Evolutionary conservation across 495 filamentous ascomycete genomes (phyloP).

Genomic region (Aeminium ludgeri): DNA sequence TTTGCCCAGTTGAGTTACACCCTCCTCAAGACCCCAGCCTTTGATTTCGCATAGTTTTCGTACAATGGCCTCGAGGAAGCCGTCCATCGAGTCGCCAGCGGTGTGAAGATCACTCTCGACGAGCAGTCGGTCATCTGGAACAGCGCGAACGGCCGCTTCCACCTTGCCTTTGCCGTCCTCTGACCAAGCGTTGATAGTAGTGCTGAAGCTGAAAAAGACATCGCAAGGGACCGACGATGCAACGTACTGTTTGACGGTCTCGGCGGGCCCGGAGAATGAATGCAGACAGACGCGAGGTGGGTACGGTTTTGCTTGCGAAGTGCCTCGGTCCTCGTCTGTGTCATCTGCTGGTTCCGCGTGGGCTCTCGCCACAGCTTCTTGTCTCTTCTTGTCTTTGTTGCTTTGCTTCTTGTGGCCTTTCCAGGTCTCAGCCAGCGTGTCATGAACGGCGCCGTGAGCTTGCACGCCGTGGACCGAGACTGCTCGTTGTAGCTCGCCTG

Average conservation of each 20-base stretch:
- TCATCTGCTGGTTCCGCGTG: constrained; percentile 20
- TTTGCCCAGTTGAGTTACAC: constrained; percentile 46
- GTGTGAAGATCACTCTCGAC: constrained; percentile 82
- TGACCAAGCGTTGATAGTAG: constrained; percentile 55
- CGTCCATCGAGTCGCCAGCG: constrained; percentile 73
- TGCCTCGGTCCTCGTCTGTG: constrained; percentile 5
- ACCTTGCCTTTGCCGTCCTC: constrained; percentile 36
- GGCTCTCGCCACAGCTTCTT: constrained; percentile 11
- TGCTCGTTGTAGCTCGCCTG: constrained; percentile 61
- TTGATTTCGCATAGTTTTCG: constrained; percentile 59
- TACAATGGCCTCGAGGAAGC: constrained; percentile 52
- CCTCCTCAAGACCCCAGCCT: constrained; percentile 58
- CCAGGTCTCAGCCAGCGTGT: constrained; percentile 61
- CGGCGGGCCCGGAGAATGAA: constrained; percentile 71
- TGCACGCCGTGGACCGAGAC: constrained; percentile 87
- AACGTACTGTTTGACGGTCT: constrained; percentile 63
- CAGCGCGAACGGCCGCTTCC: constrained; percentile 47
- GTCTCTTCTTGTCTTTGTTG: constrained; percentile 38
- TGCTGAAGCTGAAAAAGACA: constrained; percentile 81
- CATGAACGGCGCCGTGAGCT: constrained; percentile 68
- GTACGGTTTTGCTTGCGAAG: constrained; percentile 38
- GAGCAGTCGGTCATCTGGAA: constrained; percentile 65
- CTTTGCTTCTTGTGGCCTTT: constrained; percentile 64
- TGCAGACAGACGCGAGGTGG: constrained; percentile 88
- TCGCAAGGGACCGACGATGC: constrained; percentile 55